phyloP scores from a whole-genome alignment of 768 basidiomycete genomes.

The Xerocomellus dryophilus region DNA sequence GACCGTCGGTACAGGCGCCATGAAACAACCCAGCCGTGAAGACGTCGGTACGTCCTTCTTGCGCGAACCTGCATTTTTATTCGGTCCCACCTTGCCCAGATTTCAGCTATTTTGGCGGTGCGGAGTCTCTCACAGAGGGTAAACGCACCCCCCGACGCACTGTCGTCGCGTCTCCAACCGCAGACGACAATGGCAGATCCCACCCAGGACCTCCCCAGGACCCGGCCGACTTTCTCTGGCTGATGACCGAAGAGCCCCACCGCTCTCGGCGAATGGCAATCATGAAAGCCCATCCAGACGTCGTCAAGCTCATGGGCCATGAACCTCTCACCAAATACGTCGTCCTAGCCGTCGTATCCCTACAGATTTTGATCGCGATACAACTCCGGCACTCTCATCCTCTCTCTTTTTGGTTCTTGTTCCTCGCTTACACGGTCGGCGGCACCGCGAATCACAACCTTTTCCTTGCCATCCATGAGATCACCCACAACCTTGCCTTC shows the following conservation, averaged over 20 bases:
- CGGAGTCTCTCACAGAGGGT: slow-evolving; percentile 67
- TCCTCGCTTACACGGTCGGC: slow-evolving; percentile 80
- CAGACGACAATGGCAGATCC: slow-evolving; percentile 39
- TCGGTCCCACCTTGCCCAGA: slow-evolving; percentile 38
- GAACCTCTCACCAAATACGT: slow-evolving; percentile 90
- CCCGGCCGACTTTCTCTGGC: slow-evolving; percentile 88
- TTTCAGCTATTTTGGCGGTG: slow-evolving; percentile 80
- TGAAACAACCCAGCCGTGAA: slow-evolving; percentile 9
- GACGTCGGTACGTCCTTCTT: slow-evolving; percentile 20
- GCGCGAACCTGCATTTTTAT: neutral
- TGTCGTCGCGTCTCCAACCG: slow-evolving; percentile 39
- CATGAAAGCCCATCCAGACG: slow-evolving; percentile 93
- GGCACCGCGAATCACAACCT: slow-evolving; percentile 97
- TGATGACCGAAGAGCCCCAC: slow-evolving; percentile 98
- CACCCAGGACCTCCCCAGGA: slow-evolving; percentile 62
- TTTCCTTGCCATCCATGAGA: slow-evolving; percentile 97
- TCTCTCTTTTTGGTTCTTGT: slow-evolving; percentile 66
- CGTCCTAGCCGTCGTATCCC: slow-evolving; percentile 73
- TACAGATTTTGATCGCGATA: slow-evolving; percentile 68
- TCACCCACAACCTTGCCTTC: slow-evolving; percentile 97
- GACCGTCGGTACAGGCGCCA: too few species aligned
- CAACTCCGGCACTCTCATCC: slow-evolving; percentile 66
- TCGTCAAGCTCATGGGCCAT: slow-evolving; percentile 94
- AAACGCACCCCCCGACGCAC: slow-evolving; percentile 51
- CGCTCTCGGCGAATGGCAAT: slow-evolving; percentile 83